Evolutionary conservation across 2,329 filamentous ascomycete genomes (phyloP), one percentile per base, ranked within the genome.

Genomic region (Ceratocystis ficicola): DNA sequence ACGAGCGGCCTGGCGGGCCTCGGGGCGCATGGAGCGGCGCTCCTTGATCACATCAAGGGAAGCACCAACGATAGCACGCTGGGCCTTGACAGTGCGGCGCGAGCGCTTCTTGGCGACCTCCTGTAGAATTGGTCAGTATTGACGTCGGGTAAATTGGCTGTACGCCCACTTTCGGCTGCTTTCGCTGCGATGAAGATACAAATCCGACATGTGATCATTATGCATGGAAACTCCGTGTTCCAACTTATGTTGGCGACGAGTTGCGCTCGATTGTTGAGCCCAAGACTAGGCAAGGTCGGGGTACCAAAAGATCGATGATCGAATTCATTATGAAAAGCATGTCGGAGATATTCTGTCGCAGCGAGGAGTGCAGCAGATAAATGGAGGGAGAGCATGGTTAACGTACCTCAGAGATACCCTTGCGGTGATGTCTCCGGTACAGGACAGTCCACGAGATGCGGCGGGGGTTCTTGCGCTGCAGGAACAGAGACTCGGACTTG

Each of bases 31-130:
- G 74, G 85, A 80, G 76, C 94, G 92, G 83, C 90, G 90, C 87
- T 99, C 94, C 88, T 96, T 97, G 86, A 99, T 97, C 77, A 97
- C 91, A 78, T 99, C 94, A 80, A 99, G 92, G 71, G 94, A 96
- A 73, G 94, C 94, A 86, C 94, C 94, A 74, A 99, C 94, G 80
- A 99, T 95, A 77, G 88, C 93, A 84, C 94, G 92, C 86, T 99
- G 94, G 79, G 89, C 80, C 89, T 99, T 99, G 82, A 99, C 90
- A 76, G 90, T 90, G 77, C 91, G 90, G 84, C 94, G 94, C 73
- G 91, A 91, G 77, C 94, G 92, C 88, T 97, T 97, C 89, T 99
- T 99, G 84, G 93, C 91, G 77, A 96, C 88, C 86, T 99, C 94
- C 94, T 99, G 79, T 84, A 76, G 68, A 66, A 70, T 70, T 72